Evolutionary conservation across 345 rosid genomes (phyloP).

Genomic region (Eucalyptus sp.): DNA sequence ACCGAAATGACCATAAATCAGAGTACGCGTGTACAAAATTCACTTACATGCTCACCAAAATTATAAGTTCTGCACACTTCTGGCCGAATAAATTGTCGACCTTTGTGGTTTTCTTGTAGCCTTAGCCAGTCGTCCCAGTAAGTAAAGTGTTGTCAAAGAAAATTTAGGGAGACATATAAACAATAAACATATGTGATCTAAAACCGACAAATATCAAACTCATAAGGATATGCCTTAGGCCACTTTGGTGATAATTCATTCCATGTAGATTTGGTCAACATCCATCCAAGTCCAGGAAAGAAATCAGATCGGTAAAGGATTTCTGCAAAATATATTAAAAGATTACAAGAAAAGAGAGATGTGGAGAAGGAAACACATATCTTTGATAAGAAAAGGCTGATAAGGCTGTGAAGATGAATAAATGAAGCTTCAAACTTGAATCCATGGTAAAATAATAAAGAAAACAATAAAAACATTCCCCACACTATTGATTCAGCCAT

Average conservation of each 20-base stretch:
- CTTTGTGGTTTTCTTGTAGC: conserved; percentile 80
- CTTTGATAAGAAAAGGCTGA: too few species aligned
- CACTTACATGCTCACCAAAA: conserved; percentile 93
- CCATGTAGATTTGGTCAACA: conserved; percentile 80
- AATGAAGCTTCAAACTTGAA: background rate
- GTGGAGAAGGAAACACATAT: background rate
- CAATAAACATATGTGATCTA: background rate
- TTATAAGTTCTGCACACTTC: conserved; percentile 99
- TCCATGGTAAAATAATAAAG: background rate
- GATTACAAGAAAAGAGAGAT: background rate
- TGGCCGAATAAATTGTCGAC: conserved; percentile 85
- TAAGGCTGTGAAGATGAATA: background rate
- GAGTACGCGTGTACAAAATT: background rate
- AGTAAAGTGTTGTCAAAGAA: conserved; percentile 67
- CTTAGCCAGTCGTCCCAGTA: conserved; percentile 99
- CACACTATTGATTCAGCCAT: background rate
- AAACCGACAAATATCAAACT: background rate
- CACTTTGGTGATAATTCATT: conserved; percentile 98
- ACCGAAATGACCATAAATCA: background rate
- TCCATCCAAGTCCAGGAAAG: conserved; percentile 99
- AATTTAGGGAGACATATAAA: background rate
- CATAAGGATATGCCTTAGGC: conserved; percentile 98
- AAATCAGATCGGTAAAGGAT: conserved; percentile 91
- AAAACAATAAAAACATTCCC: background rate
- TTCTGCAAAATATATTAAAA: conserved; percentile 33